These are phyloP conservation scores for Asterella californica DNA, from an alignment of 225 moss, liverwort and hornwort genomes.

Conservation along the genomic window DNA sequence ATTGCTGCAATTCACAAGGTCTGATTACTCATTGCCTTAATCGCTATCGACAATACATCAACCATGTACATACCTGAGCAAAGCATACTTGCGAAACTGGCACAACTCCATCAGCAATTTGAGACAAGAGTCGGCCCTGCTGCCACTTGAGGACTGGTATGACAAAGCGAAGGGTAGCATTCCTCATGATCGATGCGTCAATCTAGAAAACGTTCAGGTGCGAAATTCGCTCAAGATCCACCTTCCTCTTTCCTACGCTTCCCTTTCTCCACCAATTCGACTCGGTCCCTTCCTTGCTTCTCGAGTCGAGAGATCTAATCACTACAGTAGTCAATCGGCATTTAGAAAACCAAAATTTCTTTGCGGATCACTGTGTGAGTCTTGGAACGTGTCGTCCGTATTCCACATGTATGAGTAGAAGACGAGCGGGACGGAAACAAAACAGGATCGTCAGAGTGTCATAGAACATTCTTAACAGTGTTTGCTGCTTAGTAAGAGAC, in stretches of 20 bases:
- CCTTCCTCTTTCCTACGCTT: background rate
- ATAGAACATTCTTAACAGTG: no score
- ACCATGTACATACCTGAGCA: background rate
- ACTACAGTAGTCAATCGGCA: no score
- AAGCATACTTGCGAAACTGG: background rate
- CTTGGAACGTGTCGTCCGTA: no score
- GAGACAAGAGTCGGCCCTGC: background rate
- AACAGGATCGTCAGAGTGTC: no score
- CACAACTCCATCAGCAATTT: background rate
- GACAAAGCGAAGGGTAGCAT: background rate
- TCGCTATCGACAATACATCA: no score
- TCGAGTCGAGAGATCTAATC: no score
- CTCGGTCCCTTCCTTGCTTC: background rate
- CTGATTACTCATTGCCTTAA: background rate
- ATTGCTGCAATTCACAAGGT: background rate
- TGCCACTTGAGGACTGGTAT: background rate
- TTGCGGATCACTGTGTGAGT: no score
- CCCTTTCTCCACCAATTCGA: background rate
- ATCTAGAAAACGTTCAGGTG: background rate
- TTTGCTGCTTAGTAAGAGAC: no score
- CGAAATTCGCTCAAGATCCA: background rate
- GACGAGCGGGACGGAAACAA: no score
- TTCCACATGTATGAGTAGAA: no score
- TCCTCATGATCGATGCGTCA: slow-evolving; percentile 5
- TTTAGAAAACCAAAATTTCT: no score